Percentiles rank a stretch among this genome's conserved stretches.
These are phyloP conservation scores for Boletus patriciae DNA, from an alignment of 768 basidiomycete species.

Conservation along the genomic window DNA sequence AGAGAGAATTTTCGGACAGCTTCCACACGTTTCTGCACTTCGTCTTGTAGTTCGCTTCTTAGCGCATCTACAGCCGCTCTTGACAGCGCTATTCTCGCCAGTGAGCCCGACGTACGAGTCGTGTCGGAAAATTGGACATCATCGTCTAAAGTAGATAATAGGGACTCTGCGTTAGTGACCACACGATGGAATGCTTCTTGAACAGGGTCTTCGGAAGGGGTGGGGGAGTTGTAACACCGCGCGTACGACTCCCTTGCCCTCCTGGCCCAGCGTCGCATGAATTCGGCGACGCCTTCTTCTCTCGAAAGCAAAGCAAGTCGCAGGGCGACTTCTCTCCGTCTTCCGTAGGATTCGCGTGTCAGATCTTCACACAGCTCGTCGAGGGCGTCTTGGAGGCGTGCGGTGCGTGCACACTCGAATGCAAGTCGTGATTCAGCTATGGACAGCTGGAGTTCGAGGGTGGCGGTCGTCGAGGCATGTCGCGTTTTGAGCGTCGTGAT, in stretches of 20 bases:
- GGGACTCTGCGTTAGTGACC: constrained; percentile 36
- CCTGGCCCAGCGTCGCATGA: constrained; percentile 55
- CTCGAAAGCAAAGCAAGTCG: constrained; percentile 60
- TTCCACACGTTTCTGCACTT: constrained; percentile 50
- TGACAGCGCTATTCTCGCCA: constrained; percentile 53
- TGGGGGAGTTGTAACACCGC: constrained; percentile 21
- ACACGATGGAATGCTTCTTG: constrained; percentile 32
- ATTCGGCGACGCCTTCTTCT: constrained; percentile 62
- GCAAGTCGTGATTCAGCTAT: constrained; percentile 44
- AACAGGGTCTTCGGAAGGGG: constrained; percentile 18
- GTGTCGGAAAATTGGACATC: constrained; percentile 25
- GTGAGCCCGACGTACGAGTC: constrained; percentile 40
- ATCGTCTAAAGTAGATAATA: constrained; percentile 37
- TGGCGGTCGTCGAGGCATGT: constrained; percentile 59
- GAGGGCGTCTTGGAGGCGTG: constrained; percentile 56
- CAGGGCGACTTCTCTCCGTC: constrained; percentile 67
- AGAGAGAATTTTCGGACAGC: constrained; percentile 10
- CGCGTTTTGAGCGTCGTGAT: constrained; percentile 58
- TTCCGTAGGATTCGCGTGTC: constrained; percentile 67
- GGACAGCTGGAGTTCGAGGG: constrained; percentile 52
- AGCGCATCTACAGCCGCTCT: constrained; percentile 51
- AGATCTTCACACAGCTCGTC: constrained; percentile 73
- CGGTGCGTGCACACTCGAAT: constrained; percentile 43
- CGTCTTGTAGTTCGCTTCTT: constrained; percentile 56
- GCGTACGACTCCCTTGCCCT: constrained; percentile 46